A percentile compares a stretch with the other conserved stretches of the same genome.
These are phyloP conservation scores for Aspergillus oerlinghausenensis DNA, from an alignment of 2,329 filamentous ascomycete genomes.

Conservation along the genomic window DNA sequence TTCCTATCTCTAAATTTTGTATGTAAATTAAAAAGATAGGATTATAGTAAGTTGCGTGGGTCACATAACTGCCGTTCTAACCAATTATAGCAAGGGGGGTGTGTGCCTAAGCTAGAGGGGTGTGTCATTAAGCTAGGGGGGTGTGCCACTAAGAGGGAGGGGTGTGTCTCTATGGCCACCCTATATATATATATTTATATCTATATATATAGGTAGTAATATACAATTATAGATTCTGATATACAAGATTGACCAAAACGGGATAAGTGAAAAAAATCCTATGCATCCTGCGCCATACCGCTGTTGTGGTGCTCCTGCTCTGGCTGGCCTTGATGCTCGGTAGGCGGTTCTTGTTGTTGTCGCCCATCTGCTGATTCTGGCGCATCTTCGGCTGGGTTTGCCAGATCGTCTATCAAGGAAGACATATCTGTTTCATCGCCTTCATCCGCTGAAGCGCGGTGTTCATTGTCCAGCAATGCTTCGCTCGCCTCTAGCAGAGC, in stretches of 20 bases:
- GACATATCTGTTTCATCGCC: not conserved
- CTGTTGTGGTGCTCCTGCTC: not conserved
- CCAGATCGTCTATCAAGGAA: conserved; percentile 1
- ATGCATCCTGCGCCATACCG: not conserved
- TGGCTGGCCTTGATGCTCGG: not conserved
- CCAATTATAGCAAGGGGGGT: no score
- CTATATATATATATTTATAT: no score
- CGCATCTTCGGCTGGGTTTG: not conserved
- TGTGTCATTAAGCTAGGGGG: no score
- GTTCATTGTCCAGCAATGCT: conserved; percentile 14
- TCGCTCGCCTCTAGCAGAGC: conserved; percentile 15
- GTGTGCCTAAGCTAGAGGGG: no score
- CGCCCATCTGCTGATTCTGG: not conserved
- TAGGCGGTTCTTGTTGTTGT: not conserved
- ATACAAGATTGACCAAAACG: not conserved
- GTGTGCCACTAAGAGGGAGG: no score
- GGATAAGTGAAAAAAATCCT: not conserved
- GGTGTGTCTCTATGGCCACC: no score
- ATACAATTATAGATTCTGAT: not conserved
- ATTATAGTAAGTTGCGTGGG: no score
- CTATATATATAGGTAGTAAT: not conserved
- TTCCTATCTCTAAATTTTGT: no score
- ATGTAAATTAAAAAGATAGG: no score
- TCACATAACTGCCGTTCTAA: no score
- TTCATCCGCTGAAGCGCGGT: not conserved